Conservation (phyloP, 495 filamentous ascomycete genomes). For the Tuber indicum region DNA sequence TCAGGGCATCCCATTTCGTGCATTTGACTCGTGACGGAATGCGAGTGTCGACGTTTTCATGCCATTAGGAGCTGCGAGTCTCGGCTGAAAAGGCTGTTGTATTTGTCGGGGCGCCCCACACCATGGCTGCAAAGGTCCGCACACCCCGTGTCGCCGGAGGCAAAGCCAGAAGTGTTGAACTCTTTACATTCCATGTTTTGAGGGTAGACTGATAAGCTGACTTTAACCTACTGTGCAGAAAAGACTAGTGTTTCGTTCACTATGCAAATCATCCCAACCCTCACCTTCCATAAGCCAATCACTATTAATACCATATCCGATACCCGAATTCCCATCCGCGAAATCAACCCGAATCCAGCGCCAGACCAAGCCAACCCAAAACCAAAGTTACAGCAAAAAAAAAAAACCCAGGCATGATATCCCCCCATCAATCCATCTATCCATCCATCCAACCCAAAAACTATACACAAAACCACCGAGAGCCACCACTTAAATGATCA, state of each 20-base stretch:
- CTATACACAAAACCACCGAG: background rate
- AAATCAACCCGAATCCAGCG: background rate
- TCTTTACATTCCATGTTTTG: background rate
- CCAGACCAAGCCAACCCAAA: background rate
- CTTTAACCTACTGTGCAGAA: background rate
- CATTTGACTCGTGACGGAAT: no score
- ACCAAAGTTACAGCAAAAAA: background rate
- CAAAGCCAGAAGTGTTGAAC: background rate
- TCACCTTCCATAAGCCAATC: background rate
- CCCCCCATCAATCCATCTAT: background rate
- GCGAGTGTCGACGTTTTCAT: no score
- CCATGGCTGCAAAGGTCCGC: no score
- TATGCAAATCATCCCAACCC: no score
- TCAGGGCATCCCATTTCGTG: no score
- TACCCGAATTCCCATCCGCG: background rate
- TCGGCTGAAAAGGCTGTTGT: no score
- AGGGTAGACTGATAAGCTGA: background rate
- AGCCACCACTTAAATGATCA: slow-evolving; percentile 51
- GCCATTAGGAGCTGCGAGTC: no score
- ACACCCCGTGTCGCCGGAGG: background rate
- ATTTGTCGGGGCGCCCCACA: no score
- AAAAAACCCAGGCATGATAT: background rate
- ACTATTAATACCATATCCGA: background rate
- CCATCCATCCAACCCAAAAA: background rate
- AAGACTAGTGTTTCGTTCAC: background rate